Conservation (phyloP, 2,329 filamentous ascomycete genomes). For the Coniochaeta hoffmannii region DNA sequence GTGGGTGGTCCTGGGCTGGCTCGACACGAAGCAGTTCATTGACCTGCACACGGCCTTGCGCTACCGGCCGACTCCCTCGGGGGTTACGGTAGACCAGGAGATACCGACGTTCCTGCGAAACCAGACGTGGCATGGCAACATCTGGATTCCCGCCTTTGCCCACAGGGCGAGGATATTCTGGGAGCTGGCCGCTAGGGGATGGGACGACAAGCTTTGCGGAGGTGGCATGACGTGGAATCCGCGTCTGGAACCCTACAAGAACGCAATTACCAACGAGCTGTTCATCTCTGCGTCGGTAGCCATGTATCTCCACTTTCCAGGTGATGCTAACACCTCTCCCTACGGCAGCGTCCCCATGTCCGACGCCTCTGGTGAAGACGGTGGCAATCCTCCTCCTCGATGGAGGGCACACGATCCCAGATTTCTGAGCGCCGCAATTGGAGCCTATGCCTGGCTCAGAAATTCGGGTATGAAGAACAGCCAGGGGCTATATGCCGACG, state of each 20-base stretch:
- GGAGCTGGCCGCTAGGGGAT: conserved; percentile 69
- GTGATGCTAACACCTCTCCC: conserved; percentile 66
- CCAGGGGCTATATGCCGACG: conserved; percentile 73
- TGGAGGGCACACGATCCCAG: conserved; percentile 42
- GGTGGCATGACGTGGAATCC: conserved; percentile 94
- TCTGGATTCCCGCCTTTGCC: conserved; percentile 70
- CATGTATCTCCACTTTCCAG: conserved; percentile 88
- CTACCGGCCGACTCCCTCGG: conserved; percentile 30
- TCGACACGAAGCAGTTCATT: conserved; percentile 74
- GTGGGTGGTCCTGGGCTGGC: conserved; percentile 90
- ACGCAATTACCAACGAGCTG: conserved; percentile 90
- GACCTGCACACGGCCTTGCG: conserved; percentile 59
- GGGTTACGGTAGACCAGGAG: conserved; percentile 2
- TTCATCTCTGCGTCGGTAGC: conserved; percentile 76
- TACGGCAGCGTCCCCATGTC: conserved; percentile 31
- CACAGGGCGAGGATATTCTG: conserved; percentile 82
- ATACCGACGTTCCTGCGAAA: conserved; percentile 26
- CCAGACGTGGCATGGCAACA: conserved; percentile 65
- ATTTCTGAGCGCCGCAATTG: conserved; percentile 66
- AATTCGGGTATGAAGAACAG: conserved; percentile 73
- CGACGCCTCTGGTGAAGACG: conserved; percentile 18
- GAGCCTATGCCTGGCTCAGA: conserved; percentile 75
- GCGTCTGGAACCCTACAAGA: conserved; percentile 76
- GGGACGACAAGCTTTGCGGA: conserved; percentile 72
- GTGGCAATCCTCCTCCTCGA: conserved; percentile 18